Percentiles rank a stretch among this genome's conserved stretches.
Conservation (phyloP, 2,329 filamentous ascomycete species). For the Drechslerella stenobrocha region DNA sequence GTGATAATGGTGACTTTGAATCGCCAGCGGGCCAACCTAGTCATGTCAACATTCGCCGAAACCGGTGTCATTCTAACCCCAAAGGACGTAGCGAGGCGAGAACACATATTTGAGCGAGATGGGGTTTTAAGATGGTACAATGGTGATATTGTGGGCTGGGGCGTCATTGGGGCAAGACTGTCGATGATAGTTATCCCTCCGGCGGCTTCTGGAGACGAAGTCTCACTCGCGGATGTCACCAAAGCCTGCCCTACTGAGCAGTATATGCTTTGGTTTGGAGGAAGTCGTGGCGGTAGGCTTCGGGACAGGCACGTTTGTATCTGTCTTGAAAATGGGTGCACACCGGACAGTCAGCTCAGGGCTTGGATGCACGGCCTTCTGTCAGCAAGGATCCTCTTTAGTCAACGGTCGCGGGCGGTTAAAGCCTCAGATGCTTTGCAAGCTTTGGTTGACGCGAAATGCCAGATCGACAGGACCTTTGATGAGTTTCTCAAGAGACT, state of each 20-base stretch:
- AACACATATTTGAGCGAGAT: conserved; percentile 67
- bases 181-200: conserved; percentile 53
- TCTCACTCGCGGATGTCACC: conserved; percentile 53
- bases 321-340: conserved; percentile 65
- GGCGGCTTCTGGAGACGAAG: conserved; percentile 23
- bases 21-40: conserved; percentile 78
- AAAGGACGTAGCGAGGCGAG: conserved; percentile 64
- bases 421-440: conserved; percentile 59
- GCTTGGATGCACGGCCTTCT: conserved; percentile 67
- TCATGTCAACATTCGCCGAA: conserved; percentile 66
- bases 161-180: conserved; percentile 62
- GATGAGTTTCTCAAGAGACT: conserved; percentile 57
- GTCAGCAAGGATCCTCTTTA: conserved; percentile 55
- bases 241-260: conserved; percentile 58
- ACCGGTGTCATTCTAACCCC: conserved; percentile 64
- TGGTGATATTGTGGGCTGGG: conserved; percentile 60
- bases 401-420: conserved; percentile 53
- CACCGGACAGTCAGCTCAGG: conserved; percentile 61
- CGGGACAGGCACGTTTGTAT: conserved; percentile 59
- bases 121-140: conserved; percentile 65
- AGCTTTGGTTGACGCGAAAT: conserved; percentile 55
- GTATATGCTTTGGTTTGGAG: conserved; percentile 66
- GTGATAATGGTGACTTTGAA: conserved; percentile 85
- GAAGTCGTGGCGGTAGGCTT: conserved; percentile 56
- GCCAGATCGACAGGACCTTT: conserved; percentile 58